A percentile compares a stretch with the other conserved stretches of the same genome.
Evolutionary conservation across 1,284 basidiomycete species (phyloP).

Genomic region (Ganoderma meredithae): DNA sequence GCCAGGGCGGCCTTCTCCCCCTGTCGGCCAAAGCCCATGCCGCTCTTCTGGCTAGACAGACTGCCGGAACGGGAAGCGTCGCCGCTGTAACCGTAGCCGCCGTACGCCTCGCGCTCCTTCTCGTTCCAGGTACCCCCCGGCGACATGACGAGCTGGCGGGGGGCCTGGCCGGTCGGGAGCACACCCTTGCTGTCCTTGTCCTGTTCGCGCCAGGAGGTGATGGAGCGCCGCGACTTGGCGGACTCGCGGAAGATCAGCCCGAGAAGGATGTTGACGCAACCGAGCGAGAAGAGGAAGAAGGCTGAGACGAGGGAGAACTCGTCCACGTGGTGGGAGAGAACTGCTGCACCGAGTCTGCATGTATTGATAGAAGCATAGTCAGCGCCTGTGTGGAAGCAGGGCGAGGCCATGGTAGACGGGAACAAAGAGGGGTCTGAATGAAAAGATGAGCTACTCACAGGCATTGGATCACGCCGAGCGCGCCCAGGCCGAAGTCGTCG

Average conservation of each 20-base stretch:
- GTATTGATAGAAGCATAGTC: not conserved
- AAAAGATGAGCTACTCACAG: constrained; percentile 42
- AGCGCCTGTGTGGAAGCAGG: not conserved
- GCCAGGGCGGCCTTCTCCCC: constrained; percentile 79
- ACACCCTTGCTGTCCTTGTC: constrained; percentile 48
- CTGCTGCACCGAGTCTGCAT: constrained; percentile 72
- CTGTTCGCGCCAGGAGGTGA: constrained; percentile 71
- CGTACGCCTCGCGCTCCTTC: constrained; percentile 30
- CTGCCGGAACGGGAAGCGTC: constrained; percentile 39
- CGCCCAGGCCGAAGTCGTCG: constrained; percentile 80
- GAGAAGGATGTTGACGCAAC: constrained; percentile 82
- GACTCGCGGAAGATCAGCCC: constrained; percentile 77
- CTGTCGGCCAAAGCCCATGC: constrained; percentile 75
- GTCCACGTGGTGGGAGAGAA: constrained; percentile 86
- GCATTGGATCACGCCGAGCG: constrained; percentile 85
- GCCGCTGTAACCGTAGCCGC: constrained; percentile 55
- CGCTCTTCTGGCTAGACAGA: constrained; percentile 47
- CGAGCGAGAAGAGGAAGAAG: constrained; percentile 86
- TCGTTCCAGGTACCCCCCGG: constrained; percentile 28
- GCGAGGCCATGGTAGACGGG: not conserved
- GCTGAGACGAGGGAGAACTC: constrained; percentile 88
- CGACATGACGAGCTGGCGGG: constrained; percentile 48
- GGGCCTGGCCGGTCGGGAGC: constrained; percentile 58
- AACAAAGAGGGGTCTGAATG: not conserved
- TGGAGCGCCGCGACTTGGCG: constrained; percentile 67